Conservation (phyloP, 176 grass and related monocot genomes). For the Chrysopogon serrulatus region DNA sequence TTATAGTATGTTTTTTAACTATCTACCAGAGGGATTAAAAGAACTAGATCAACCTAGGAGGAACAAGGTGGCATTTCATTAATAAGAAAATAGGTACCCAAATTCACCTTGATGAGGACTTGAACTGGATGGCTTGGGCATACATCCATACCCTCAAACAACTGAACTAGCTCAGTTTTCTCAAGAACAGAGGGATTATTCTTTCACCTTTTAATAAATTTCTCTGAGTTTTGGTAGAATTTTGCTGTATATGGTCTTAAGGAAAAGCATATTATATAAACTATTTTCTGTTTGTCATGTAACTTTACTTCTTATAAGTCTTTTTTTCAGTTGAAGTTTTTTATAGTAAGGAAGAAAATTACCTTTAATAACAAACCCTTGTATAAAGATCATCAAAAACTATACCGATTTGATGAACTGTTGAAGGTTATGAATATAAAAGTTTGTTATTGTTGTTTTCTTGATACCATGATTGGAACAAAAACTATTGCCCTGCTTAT, state of each 20-base stretch:
- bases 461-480: neutral
- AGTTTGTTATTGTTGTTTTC: neutral
- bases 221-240: neutral
- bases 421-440: neutral
- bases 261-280: neutral
- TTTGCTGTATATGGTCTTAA: neutral
- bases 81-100: no score
- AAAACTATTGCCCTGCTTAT: neutral
- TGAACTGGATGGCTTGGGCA: neutral
- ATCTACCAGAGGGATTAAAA: neutral
- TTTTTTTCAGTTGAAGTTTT: neutral
- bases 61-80: no score
- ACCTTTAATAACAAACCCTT: neutral
- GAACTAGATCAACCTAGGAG: no score
- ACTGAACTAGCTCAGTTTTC: neutral
- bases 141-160: neutral
- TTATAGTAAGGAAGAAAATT: neutral
- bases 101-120: no score
- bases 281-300: neutral
- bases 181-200: neutral
- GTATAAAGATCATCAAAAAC: neutral
- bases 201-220: neutral
- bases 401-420: neutral
- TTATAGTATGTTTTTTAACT: neutral
- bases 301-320: neutral